Evolutionary conservation across 352 stramenopile species (phyloP).

Genomic region (Globisporangium irregulare): DNA sequence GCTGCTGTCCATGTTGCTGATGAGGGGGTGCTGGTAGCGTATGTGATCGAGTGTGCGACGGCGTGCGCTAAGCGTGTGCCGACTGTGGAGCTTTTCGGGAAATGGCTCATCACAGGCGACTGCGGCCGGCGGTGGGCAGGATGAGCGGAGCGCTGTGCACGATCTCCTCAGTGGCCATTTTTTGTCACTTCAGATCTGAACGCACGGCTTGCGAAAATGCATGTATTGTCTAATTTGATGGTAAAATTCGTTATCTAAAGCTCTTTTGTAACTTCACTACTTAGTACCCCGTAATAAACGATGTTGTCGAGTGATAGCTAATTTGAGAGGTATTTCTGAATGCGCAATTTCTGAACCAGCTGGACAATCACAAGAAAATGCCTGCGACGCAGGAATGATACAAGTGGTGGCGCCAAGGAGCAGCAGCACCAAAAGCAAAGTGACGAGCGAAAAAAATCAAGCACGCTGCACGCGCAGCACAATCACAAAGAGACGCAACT

Average conservation of each 20-base stretch:
- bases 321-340: conserved; percentile 13
- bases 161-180: conserved; percentile 9
- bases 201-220: neutral
- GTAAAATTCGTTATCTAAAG: neutral
- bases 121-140: neutral
- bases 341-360: conserved; percentile 19
- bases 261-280: neutral
- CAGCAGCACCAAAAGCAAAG: conserved; percentile 1
- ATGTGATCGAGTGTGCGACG: neutral
- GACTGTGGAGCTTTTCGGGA: conserved; percentile 10
- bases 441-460: neutral
- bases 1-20: neutral
- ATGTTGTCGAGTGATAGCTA: neutral
- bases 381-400: conserved; percentile 4
- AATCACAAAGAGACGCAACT: neutral
- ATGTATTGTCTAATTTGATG: conserved; percentile 1
- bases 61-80: neutral
- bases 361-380: conserved; percentile 33
- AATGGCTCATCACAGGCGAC: conserved; percentile 7
- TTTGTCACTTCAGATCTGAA: conserved; percentile 17
- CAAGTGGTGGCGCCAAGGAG: neutral
- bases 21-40: neutral
- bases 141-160: no score
- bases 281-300: neutral
- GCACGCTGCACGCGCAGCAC: neutral